Conservation (phyloP, 2,329 filamentous ascomycete species). For the Fusarium secorum region DNA sequence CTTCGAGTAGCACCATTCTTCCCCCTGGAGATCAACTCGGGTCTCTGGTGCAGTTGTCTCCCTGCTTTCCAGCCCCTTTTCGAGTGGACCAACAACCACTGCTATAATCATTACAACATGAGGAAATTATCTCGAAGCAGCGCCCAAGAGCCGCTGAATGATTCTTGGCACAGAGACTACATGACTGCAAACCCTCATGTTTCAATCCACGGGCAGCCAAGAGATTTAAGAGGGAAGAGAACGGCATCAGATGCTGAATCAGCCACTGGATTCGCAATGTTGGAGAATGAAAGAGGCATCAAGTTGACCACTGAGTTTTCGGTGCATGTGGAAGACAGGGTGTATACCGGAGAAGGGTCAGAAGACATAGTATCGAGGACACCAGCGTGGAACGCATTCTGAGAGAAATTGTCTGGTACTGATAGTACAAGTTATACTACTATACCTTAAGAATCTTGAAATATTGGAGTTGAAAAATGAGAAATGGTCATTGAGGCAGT, state of each 20-base stretch:
- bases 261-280: slow-evolving; percentile 19
- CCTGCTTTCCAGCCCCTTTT: slow-evolving; percentile 51
- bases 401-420: neutral
- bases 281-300: slow-evolving; percentile 26
- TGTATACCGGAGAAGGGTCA: slow-evolving; percentile 6
- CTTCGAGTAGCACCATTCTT: slow-evolving; percentile 50
- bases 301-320: slow-evolving; percentile 34
- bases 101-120: slow-evolving; percentile 20
- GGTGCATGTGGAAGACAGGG: slow-evolving; percentile 32
- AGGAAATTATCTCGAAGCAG: slow-evolving; percentile 33
- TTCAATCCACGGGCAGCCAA: neutral
- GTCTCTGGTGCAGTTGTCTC: slow-evolving; percentile 54
- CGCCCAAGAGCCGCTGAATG: slow-evolving; percentile 7
- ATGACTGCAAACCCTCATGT: slow-evolving; percentile 22
- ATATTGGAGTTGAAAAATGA: neutral
- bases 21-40: slow-evolving; percentile 52
- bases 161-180: slow-evolving; percentile 20
- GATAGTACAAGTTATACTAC: neutral
- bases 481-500: neutral
- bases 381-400: slow-evolving; percentile 31
- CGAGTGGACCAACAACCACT: slow-evolving; percentile 31
- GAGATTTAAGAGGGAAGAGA: neutral
- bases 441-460: neutral
- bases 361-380: slow-evolving; percentile 27
- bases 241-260: slow-evolving; percentile 22